phyloP scores from a whole-genome alignment of 768 basidiomycete genomes.

The Cystofilobasidium bisporidii region DNA sequence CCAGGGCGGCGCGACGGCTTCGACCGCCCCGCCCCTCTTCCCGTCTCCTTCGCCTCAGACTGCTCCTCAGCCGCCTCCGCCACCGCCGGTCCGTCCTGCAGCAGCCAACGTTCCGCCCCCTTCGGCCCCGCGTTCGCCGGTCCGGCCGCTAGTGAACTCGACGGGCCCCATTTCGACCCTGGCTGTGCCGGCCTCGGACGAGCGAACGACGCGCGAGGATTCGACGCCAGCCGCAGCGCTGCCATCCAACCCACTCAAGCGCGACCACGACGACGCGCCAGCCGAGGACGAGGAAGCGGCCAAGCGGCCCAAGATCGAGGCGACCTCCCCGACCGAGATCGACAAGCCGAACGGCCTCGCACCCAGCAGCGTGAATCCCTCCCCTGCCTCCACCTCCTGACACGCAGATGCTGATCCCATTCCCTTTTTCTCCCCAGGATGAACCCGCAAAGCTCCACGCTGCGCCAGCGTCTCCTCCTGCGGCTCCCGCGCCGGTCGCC shows the following conservation, averaged over 20 bases:
- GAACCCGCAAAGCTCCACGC: not conserved
- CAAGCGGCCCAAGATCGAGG: conserved; percentile 8
- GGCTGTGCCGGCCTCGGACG: not conserved
- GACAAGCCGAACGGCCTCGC: not conserved
- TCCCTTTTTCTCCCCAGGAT: not conserved
- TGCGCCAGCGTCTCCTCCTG: too few relatives aligned
- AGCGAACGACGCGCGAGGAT: not conserved
- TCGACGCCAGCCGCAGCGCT: not conserved
- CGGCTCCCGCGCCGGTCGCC: too few relatives aligned
- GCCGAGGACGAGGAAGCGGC: not conserved
- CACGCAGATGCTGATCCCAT: not conserved
- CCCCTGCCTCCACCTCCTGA: not conserved
- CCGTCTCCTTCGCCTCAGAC: not conserved
- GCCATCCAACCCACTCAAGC: not conserved
- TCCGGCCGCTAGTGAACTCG: not conserved
- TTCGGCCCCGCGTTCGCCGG: not conserved
- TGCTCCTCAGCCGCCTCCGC: not conserved
- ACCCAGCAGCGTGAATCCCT: not conserved
- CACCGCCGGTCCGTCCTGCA: too few relatives aligned
- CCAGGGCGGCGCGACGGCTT: conserved; percentile 7
- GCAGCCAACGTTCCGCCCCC: not conserved
- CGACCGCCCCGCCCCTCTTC: conserved; percentile 18
- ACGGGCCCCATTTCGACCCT: not conserved
- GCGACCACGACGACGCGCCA: not conserved
- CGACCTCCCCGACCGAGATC: not conserved